A percentile compares a stretch with the other conserved stretches of the same genome.
phyloP scores from a whole-genome alignment of 176 grass and related monocot genomes.

The Bolboschoenus planiculmis region DNA sequence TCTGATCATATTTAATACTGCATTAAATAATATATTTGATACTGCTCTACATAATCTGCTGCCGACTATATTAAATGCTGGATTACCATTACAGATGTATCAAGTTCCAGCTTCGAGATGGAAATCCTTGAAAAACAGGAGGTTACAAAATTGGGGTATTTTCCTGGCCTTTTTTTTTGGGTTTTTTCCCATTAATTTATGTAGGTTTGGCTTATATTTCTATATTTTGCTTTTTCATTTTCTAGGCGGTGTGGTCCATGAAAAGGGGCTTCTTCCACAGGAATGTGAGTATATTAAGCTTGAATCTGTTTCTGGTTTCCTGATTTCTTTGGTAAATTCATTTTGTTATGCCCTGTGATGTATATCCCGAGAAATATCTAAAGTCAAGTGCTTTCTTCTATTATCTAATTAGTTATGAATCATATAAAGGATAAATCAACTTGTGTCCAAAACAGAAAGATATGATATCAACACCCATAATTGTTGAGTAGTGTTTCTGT shows the following conservation, averaged over 20 bases:
- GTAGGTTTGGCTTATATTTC: not conserved
- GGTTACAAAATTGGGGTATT: slow-evolving; percentile 91
- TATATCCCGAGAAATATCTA: not conserved
- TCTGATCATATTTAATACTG: not conserved
- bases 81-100: slow-evolving; percentile 51
- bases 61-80: not conserved
- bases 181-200: not conserved
- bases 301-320: not conserved
- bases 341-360: not conserved
- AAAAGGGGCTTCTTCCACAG: slow-evolving; percentile 86
- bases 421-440: too few relatives aligned
- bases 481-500: not conserved
- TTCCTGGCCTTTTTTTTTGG: not conserved
- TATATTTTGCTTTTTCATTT: not conserved
- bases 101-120: slow-evolving; percentile 62
- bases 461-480: not conserved
- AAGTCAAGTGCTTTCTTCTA: not conserved
- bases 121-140: slow-evolving; percentile 76
- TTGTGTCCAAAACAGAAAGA: not conserved
- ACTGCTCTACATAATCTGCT: not conserved
- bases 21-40: not conserved
- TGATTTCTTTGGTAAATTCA: not conserved
- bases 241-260: slow-evolving; percentile 75
- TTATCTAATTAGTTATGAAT: not conserved
- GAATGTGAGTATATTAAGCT: slow-evolving; percentile 46